Evolutionary conservation across 2,329 filamentous ascomycete genomes (phyloP), one percentile per base, ranked within the genome.

Genomic region (Fusarium dlaminii): DNA sequence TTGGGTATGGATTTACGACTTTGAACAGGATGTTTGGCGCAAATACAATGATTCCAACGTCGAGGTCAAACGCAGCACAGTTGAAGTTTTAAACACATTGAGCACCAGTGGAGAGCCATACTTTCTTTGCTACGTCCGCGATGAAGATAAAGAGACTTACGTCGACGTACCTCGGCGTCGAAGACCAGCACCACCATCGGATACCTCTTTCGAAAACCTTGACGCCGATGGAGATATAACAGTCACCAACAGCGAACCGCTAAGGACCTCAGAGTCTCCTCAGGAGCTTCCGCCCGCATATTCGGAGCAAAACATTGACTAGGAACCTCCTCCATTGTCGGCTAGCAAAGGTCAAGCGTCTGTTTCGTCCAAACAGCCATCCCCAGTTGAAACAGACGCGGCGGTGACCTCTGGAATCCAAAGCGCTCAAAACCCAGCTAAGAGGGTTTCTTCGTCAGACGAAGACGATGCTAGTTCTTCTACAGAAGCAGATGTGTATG

Each of bases 1-100:
- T 84, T 98, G 94, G 92, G 94, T 98, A 49, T 98, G 95, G 88
- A 97, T 99, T 73, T 93, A 91, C 79, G 96, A 98, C 83, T 97
- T 97, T 81, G 89, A 92, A 73, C 89, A 90, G 52, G 89, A 90
- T 46, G 86, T 95, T 27, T 99, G 96, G 95, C 92, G 95, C 65
- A 94, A 94, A 79, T 99, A 98, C 86, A 99, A 99, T 80, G 96
- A 99, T 79, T 92, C 92, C 61, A 88, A 88, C 22, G 95, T 99
- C 30, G 91, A 90, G 6, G 90, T 93, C 72, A 86, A 88, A 66
- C 88, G 90, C 32, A 88, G 93, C 77, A 86, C 89, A 13, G 86
- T 87, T 22, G 89, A 92, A 56, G 93, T 98, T 45, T 91, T 96
- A 73, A 86, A 89, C 30, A 87, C 89, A 70, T 87, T 93, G 55